Percentiles rank a stretch among this genome's conserved stretches.
These are phyloP conservation scores for Mycotypha africana DNA, from an alignment of 371 early-diverging fungal species.

Conservation along the genomic window DNA sequence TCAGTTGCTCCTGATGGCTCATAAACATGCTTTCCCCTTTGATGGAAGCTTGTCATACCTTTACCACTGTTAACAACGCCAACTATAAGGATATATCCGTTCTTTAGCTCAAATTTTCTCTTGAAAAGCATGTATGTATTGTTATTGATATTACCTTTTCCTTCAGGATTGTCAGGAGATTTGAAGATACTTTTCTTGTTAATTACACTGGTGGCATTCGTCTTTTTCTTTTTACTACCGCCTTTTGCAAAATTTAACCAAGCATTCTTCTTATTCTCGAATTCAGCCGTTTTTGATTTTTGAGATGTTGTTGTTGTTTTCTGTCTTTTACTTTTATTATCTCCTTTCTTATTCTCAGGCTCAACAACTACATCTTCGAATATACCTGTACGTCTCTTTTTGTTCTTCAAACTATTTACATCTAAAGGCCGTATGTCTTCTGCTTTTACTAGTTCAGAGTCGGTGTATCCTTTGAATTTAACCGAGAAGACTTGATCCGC, in stretches of 20 bases:
- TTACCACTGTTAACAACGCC: slow-evolving; percentile 68
- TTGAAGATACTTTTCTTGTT: slow-evolving; percentile 70
- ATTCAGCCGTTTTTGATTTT: slow-evolving; percentile 56
- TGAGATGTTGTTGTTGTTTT: slow-evolving; percentile 7
- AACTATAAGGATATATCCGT: slow-evolving; percentile 29
- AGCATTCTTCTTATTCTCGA: slow-evolving; percentile 68
- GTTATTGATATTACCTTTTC: slow-evolving; percentile 45
- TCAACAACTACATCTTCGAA: slow-evolving; percentile 36
- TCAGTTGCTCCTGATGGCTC: slow-evolving; percentile 3
- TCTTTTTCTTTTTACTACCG: slow-evolving; percentile 36
- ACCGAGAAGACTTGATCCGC: slow-evolving; percentile 63
- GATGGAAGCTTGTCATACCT: slow-evolving; percentile 65
- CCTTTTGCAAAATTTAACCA: slow-evolving; percentile 76
- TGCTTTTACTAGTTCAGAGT: slow-evolving; percentile 50
- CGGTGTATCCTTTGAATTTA: slow-evolving; percentile 57
- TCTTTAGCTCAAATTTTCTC: not conserved
- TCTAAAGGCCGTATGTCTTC: slow-evolving; percentile 51
- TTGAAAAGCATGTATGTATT: no score
- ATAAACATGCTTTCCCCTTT: slow-evolving; percentile 63
- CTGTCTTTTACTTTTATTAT: not conserved
- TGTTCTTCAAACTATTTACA: no score
- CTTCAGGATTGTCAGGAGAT: slow-evolving; percentile 61
- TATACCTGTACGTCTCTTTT: slow-evolving; percentile 35
- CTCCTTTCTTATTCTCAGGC: slow-evolving; percentile 19
- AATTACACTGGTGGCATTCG: slow-evolving; percentile 26